Percentiles rank a stretch among this genome's conserved stretches.
Evolutionary conservation across 164 flowering plant genomes (phyloP).

Genomic region (Vitis labrusca): DNA sequence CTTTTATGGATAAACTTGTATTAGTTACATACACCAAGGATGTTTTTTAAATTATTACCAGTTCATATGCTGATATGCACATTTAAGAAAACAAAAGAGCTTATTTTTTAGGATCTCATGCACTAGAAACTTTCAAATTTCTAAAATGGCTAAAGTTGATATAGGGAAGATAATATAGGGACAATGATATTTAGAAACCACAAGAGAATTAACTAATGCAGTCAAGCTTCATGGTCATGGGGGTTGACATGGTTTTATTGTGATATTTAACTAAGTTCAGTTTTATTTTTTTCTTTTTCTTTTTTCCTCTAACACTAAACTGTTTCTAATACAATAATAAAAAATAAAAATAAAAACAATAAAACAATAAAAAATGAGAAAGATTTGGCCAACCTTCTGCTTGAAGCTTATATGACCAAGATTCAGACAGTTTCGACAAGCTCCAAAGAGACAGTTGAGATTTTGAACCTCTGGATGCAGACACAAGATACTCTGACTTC

Average conservation of each 20-base stretch:
- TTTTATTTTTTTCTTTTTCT: no score
- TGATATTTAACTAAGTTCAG: no score
- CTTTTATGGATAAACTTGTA: no score
- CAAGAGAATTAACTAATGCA: background rate
- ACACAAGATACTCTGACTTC: slow-evolving; percentile 68
- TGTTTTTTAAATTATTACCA: no score
- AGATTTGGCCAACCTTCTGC: slow-evolving; percentile 59
- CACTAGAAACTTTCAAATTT: background rate
- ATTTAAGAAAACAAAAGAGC: no score
- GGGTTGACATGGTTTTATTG: no score
- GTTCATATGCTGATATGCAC: no score
- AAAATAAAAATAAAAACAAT: no score
- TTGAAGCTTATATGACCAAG: slow-evolving; percentile 80
- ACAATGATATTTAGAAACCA: background rate
- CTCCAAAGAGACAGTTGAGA: slow-evolving; percentile 85
- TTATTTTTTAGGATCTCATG: background rate
- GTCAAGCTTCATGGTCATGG: no score
- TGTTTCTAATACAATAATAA: no score
- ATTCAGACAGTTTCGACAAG: slow-evolving; percentile 59
- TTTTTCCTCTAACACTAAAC: no score
- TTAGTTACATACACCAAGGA: no score
- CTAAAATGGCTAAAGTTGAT: background rate
- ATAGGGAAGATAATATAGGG: background rate
- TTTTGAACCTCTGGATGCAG: slow-evolving; percentile 59
- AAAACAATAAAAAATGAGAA: background rate